A percentile compares a stretch with the other conserved stretches of the same genome.
Evolutionary conservation across 495 filamentous ascomycete genomes (phyloP).

Genomic region (Apiosordaria backusii): DNA sequence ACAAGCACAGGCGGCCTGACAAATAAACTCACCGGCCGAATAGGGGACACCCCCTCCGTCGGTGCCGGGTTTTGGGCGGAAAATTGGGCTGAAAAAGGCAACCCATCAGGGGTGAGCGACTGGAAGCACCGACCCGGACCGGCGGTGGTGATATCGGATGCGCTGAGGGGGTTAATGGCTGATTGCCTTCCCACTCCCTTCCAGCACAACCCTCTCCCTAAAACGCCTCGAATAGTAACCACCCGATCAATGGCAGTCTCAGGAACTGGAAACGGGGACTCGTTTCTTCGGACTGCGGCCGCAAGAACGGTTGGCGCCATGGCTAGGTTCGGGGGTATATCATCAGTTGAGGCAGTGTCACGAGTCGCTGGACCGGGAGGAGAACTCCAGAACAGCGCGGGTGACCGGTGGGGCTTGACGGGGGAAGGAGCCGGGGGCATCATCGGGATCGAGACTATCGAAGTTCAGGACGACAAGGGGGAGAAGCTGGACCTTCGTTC

Average conservation of each 20-base stretch:
- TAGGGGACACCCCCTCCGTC: constrained; percentile 83
- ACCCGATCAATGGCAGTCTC: constrained; percentile 67
- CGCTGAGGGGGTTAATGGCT: constrained; percentile 41
- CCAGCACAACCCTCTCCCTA: constrained; percentile 31
- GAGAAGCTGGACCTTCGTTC: constrained; percentile 39
- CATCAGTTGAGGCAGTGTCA: constrained; percentile 50
- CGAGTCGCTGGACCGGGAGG: constrained; percentile 67
- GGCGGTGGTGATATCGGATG: constrained; percentile 38
- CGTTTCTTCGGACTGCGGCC: constrained; percentile 73
- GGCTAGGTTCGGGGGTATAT: constrained; percentile 52
- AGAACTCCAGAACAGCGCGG: constrained; percentile 73
- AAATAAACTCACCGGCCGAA: constrained; percentile 79
- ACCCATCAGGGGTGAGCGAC: constrained; percentile 3
- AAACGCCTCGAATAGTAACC: constrained; percentile 12
- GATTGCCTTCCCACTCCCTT: constrained; percentile 52
- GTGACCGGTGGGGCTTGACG: constrained; percentile 67
- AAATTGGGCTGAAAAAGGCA: constrained; percentile 57
- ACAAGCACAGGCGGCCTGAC: constrained; percentile 87
- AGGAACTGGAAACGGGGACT: constrained; percentile 88
- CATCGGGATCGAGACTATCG: constrained; percentile 73
- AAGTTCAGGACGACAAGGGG: constrained; percentile 41
- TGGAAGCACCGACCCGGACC: constrained; percentile 37
- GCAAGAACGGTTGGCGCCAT: constrained; percentile 70
- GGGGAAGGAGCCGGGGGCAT: constrained; percentile 84
- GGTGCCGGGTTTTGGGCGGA: constrained; percentile 92